Percentiles rank a stretch among this genome's conserved stretches.
Evolutionary conservation across 306 rosid genomes (phyloP).

Genomic region (Hippophae gyantsensis): DNA sequence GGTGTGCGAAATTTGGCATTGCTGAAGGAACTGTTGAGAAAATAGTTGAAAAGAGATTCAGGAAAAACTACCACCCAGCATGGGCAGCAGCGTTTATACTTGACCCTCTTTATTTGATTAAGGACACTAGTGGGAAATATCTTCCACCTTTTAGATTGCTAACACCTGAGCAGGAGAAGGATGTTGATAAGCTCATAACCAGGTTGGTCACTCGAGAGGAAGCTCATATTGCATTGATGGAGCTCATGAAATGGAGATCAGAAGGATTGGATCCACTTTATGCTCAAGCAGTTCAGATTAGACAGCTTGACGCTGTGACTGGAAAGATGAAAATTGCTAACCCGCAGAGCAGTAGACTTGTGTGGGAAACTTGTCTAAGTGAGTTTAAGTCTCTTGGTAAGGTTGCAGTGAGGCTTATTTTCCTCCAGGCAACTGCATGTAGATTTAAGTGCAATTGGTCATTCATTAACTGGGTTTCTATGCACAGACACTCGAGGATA

Average conservation of each 20-base stretch:
- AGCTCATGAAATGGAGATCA: conserved; percentile 96
- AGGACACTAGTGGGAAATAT: conserved; percentile 77
- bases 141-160: conserved; percentile 89
- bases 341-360: conserved; percentile 83
- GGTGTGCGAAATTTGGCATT: conserved; percentile 66
- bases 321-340: conserved; percentile 93
- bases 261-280: conserved; percentile 95
- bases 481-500: conserved; percentile 53
- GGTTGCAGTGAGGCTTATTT: conserved; percentile 84
- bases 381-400: conserved; percentile 73
- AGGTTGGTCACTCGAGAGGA: conserved; percentile 76
- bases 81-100: conserved; percentile 96
- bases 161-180: conserved; percentile 86
- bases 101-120: conserved; percentile 84
- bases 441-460: conserved; percentile 84
- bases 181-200: conserved; percentile 77
- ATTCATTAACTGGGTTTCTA: conserved; percentile 65
- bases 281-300: conserved; percentile 96
- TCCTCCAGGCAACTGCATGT: conserved; percentile 84
- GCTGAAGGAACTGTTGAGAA: conserved; percentile 62
- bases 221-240: conserved; percentile 93
- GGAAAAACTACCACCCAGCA: conserved; percentile 83
- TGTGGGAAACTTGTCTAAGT: conserved; percentile 94
- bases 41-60: conserved; percentile 57
- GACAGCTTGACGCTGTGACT: conserved; percentile 69